A percentile compares a stretch with the other conserved stretches of the same genome.
Evolutionary conservation across 306 rosid species (phyloP).

Genomic region (Macrotyloma uniflorum): DNA sequence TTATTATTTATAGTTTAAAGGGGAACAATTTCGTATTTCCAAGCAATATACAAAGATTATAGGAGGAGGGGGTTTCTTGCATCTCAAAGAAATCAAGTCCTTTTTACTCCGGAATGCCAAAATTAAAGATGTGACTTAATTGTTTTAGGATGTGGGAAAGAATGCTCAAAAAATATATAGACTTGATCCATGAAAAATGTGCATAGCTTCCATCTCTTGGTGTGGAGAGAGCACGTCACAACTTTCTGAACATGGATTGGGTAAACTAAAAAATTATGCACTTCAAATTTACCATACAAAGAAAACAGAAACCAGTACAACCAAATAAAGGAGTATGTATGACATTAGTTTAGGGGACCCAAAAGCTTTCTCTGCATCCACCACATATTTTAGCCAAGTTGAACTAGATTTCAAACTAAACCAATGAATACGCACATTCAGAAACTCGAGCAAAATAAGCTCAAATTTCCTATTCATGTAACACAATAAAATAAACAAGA

Average conservation of each 20-base stretch:
- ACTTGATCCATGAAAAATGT: not conserved
- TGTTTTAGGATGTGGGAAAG: no score
- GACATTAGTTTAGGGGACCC: not conserved
- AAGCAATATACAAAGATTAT: not conserved
- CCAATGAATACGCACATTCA: not conserved
- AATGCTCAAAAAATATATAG: not conserved
- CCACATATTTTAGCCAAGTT: not conserved
- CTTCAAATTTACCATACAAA: not conserved
- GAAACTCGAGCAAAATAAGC: conserved; percentile 4
- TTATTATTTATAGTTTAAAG: not conserved
- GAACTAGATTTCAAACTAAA: not conserved
- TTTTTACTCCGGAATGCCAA: no score
- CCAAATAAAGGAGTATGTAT: not conserved
- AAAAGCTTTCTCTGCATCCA: not conserved
- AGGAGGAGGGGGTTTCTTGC: not conserved
- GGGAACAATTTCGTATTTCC: not conserved
- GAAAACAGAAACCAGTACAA: not conserved
- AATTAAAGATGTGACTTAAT: no score
- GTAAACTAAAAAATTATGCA: not conserved
- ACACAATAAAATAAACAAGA: conserved; percentile 11
- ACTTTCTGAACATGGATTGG: not conserved
- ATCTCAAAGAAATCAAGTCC: no score
- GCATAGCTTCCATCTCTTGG: not conserved
- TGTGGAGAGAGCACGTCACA: not conserved
- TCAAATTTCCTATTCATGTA: not conserved